These are phyloP conservation scores for Cercospora sp. DNA, from an alignment of 2,329 filamentous ascomycete species.

Conservation along the genomic window DNA sequence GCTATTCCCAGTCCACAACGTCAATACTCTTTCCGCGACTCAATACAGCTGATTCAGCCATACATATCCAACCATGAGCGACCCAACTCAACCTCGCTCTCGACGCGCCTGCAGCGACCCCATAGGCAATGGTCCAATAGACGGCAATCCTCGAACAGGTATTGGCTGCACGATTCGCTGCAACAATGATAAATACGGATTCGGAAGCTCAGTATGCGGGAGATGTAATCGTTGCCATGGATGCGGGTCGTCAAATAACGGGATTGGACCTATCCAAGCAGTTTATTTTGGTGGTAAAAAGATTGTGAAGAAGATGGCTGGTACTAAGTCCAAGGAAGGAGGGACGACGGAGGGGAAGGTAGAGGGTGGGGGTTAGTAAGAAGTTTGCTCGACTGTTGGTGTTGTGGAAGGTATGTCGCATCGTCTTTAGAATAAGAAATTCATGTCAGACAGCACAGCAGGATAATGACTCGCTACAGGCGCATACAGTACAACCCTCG, in stretches of 20 bases:
- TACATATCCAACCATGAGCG: background rate
- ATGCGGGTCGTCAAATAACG: conserved; percentile 21
- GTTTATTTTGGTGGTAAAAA: conserved; percentile 20
- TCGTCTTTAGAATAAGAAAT: too few relatives aligned
- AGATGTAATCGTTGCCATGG: conserved; percentile 21
- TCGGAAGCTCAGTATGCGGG: conserved; percentile 20
- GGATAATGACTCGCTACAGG: background rate
- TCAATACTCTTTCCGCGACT: background rate
- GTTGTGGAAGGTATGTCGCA: too few relatives aligned
- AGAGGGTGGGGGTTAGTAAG: too few relatives aligned
- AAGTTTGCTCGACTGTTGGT: too few relatives aligned
- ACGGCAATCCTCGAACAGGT: background rate
- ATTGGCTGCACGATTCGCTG: conserved; percentile 16
- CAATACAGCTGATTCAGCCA: background rate
- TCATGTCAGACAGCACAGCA: background rate
- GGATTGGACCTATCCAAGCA: conserved; percentile 23
- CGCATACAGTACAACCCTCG: background rate
- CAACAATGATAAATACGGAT: conserved; percentile 20
- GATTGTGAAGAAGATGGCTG: conserved; percentile 16
- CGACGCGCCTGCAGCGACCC: conserved; percentile 16
- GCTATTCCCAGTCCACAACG: background rate
- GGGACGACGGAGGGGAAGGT: background rate
- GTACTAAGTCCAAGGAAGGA: background rate
- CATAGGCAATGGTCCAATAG: conserved; percentile 12
- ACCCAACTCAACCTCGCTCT: background rate